Percentiles rank a stretch among this genome's conserved stretches.
phyloP scores from a whole-genome alignment of 1,284 basidiomycete genomes.

The Caloboletus firmus region DNA sequence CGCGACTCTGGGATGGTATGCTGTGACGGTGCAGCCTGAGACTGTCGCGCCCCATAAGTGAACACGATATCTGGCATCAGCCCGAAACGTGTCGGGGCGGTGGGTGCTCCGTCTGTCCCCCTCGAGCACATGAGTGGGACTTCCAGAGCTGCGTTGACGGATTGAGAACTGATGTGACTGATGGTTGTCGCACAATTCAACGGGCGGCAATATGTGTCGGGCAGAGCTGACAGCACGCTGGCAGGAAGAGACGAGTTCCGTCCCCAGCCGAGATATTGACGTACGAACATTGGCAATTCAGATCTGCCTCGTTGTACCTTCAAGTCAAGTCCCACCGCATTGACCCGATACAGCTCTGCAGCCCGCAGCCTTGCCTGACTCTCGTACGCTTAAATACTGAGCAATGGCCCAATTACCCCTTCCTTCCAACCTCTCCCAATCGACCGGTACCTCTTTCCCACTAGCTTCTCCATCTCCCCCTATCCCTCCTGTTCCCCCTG shows the following conservation, averaged over 20 bases:
- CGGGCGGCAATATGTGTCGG: no score
- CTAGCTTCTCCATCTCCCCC: not conserved
- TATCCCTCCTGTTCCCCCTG: not conserved
- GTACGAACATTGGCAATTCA: not conserved
- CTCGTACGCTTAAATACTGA: conserved; percentile 28
- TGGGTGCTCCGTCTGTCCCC: not conserved
- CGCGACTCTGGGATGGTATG: no score
- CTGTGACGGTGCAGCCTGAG: no score
- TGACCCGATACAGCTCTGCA: conserved; percentile 11
- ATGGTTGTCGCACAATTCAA: no score
- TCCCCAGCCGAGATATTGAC: not conserved
- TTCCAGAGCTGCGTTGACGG: not conserved
- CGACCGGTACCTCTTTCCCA: not conserved
- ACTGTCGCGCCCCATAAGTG: no score
- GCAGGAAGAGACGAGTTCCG: not conserved
- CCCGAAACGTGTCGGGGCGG: not conserved
- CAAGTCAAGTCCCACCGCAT: conserved; percentile 7
- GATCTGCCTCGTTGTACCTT: conserved; percentile 27
- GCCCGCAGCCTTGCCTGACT: conserved; percentile 13
- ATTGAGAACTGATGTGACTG: no score
- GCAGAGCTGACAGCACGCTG: not conserved
- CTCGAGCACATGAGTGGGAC: not conserved
- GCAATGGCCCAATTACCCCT: conserved; percentile 15
- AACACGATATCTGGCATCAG: no score
- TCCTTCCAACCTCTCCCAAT: conserved; percentile 4